Percentiles rank a stretch among this genome's conserved stretches.
Evolutionary conservation across 768 basidiomycete species (phyloP).

Genomic region (Leucosporidium creatinivorum): DNA sequence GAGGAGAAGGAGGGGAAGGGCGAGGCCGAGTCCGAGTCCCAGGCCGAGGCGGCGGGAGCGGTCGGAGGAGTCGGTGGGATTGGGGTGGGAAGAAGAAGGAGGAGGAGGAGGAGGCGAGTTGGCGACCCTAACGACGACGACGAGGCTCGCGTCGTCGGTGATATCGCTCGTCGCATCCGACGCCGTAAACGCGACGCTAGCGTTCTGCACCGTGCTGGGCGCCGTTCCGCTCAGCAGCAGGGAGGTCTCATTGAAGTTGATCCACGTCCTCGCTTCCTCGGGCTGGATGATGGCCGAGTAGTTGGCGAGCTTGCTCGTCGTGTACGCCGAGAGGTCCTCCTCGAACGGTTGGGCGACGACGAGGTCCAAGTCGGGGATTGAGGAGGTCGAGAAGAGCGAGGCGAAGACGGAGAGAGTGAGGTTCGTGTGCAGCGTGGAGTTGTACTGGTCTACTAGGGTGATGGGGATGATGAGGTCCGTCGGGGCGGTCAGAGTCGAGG

Average conservation of each 20-base stretch:
- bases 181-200: conserved; percentile 26
- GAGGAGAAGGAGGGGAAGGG: conserved; percentile 41
- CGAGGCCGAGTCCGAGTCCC: conserved; percentile 40
- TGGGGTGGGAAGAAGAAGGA: neutral
- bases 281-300: conserved; percentile 29
- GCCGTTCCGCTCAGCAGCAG: conserved; percentile 32
- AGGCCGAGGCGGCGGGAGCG: conserved; percentile 13
- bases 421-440: conserved; percentile 59
- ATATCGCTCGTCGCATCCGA: conserved; percentile 11
- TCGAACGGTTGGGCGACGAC: conserved; percentile 25
- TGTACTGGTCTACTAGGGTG: conserved; percentile 54
- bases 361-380: conserved; percentile 31
- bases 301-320: conserved; percentile 1
- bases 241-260: conserved; percentile 24
- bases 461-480: conserved; percentile 51
- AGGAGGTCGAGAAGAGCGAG: conserved; percentile 56
- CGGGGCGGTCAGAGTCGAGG: conserved; percentile 43
- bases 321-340: conserved; percentile 24
- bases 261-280: conserved; percentile 21
- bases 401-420: conserved; percentile 61
- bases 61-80: conserved; percentile 1
- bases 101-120: neutral
- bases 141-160: conserved; percentile 15
- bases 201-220: conserved; percentile 18
- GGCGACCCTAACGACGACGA: conserved; percentile 21